Conservation (phyloP, 1,139 yeast genomes). For the Yamadazyma triangularis region DNA sequence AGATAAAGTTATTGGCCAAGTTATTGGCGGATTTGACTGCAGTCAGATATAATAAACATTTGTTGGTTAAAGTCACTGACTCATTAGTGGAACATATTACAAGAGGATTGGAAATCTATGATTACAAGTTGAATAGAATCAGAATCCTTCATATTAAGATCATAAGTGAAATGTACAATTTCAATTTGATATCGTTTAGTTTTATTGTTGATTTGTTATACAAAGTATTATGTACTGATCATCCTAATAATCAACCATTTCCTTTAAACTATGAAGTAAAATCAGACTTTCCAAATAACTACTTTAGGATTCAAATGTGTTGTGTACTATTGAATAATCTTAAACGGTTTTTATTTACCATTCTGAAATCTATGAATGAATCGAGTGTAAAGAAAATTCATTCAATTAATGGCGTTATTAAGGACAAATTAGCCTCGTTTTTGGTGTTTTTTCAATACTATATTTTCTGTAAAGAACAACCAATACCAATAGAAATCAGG, state of each 20-base stretch:
- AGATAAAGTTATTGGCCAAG: conserved; percentile 46
- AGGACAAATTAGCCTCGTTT: conserved; percentile 38
- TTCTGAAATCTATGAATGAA: conserved; percentile 38
- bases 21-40: conserved; percentile 29
- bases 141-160: conserved; percentile 62
- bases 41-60: conserved; percentile 29
- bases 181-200: conserved; percentile 42
- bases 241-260: conserved; percentile 58
- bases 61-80: conserved; percentile 52
- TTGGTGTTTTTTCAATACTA: conserved; percentile 71
- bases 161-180: conserved; percentile 54
- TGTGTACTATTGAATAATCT: conserved; percentile 21
- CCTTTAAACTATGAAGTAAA: conserved; percentile 35
- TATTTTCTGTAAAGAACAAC: conserved; percentile 55
- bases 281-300: conserved; percentile 64
- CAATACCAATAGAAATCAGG: conserved; percentile 63
- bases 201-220: conserved; percentile 54
- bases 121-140: conserved; percentile 54
- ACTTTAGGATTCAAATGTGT: conserved; percentile 63
- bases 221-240: conserved; percentile 63
- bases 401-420: conserved; percentile 4
- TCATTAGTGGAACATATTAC: conserved; percentile 58
- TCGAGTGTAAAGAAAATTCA: conserved; percentile 1
- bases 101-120: conserved; percentile 64
- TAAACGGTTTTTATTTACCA: conserved; percentile 8